phyloP scores from a whole-genome alignment of 1,284 basidiomycete genomes.

The Microbotryomycetes sp. region DNA sequence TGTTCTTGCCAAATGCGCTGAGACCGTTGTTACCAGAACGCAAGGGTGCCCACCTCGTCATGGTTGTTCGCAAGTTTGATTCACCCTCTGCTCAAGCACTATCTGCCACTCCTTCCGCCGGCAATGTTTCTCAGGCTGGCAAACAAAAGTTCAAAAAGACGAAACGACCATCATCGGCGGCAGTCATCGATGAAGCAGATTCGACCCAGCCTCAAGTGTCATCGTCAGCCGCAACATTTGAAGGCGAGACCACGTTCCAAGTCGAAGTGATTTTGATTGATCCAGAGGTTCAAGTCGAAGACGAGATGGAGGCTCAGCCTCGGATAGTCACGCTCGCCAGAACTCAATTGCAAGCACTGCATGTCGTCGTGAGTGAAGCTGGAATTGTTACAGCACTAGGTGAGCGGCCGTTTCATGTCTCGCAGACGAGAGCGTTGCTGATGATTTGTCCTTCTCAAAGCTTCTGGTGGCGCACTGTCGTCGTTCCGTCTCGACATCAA shows the following conservation, averaged over 20 bases:
- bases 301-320: conserved; percentile 13
- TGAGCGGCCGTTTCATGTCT: background rate
- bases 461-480: conserved; percentile 13
- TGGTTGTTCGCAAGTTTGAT: conserved; percentile 19
- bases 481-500: conserved; percentile 21
- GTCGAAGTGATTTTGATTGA: conserved; percentile 28
- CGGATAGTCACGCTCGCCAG: conserved; percentile 20
- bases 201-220: background rate
- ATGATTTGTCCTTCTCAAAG: background rate
- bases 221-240: background rate
- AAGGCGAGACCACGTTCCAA: conserved; percentile 3
- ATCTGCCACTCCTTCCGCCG: background rate
- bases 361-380: conserved; percentile 31
- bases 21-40: background rate
- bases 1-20: background rate
- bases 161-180: conserved; percentile 19
- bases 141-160: conserved; percentile 32
- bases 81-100: background rate
- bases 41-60: conserved; percentile 16
- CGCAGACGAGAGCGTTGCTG: background rate
- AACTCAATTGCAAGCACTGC: conserved; percentile 12
- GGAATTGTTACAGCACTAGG: conserved; percentile 25
- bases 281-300: conserved; percentile 14
- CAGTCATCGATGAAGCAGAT: conserved; percentile 26
- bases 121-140: conserved; percentile 15